Percentiles rank a stretch among this genome's conserved stretches.
Conservation (phyloP, 441 rosid genomes). For the Raphanus hybrid region DNA sequence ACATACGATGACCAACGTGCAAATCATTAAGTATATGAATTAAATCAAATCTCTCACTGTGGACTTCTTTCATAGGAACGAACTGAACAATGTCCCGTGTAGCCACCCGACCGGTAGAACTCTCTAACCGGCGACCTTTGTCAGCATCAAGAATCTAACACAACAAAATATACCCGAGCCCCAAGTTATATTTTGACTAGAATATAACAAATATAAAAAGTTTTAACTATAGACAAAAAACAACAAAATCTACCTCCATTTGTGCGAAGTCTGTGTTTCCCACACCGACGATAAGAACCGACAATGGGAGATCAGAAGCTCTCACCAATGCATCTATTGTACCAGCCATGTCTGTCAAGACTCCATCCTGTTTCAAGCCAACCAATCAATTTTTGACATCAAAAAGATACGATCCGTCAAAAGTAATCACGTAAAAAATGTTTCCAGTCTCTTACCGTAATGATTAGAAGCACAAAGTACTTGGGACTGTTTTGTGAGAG, state of each 20-base stretch:
- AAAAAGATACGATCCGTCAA: background rate
- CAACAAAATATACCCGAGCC: background rate
- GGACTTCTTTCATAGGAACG: slow-evolving; percentile 74
- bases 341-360: slow-evolving; percentile 67
- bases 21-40: background rate
- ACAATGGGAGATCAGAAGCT: slow-evolving; percentile 81
- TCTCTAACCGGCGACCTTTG: slow-evolving; percentile 68
- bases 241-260: slow-evolving; percentile 62
- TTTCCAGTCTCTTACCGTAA: slow-evolving; percentile 60
- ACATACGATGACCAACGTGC: background rate
- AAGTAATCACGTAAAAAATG: background rate
- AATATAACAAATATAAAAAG: background rate
- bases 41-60: slow-evolving; percentile 51
- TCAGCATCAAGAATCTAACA: slow-evolving; percentile 82
- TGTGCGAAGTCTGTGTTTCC: slow-evolving; percentile 70
- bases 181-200: background rate
- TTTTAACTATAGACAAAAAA: slow-evolving; percentile 9
- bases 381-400: slow-evolving; percentile 14
- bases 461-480: slow-evolving; percentile 76
- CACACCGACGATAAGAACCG: slow-evolving; percentile 73
- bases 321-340: slow-evolving; percentile 68
- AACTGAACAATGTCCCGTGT: slow-evolving; percentile 88
- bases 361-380: slow-evolving; percentile 65
- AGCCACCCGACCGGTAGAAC: slow-evolving; percentile 73
- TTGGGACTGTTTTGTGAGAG: slow-evolving; percentile 49